Evolutionary conservation across 2,329 filamentous ascomycete species (phyloP), one percentile per base, ranked within the genome.

Genomic region (Fonsecaea pedrosoi): DNA sequence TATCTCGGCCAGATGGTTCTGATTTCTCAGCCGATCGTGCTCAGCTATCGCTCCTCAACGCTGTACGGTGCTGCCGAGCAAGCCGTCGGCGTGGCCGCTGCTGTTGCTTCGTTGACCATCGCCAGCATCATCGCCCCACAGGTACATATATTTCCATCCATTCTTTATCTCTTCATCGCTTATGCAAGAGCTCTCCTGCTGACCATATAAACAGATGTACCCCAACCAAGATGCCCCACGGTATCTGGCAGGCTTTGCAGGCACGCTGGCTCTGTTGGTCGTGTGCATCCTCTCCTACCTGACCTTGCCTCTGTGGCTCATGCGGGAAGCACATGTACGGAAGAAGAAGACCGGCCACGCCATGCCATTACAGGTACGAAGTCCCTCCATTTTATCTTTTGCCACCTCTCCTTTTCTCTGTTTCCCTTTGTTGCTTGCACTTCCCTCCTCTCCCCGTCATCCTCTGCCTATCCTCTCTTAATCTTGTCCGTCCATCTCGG

Each of bases 41-140:
- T 71, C 12, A 34, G 65, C 58, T 66, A 66, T 30, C 57, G 64
- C 13, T 55, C 58, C 8, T 54, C 64, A 42, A 72, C 66, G 18
- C 62, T 74, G 12, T 71, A 73, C 55, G 69, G 69, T 13, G 68
- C 69, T n/a, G 60, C 69, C 18, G 68, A 73, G 42, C 71, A 73
- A 54, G 69, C 72, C 3, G 68, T 71, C 25, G 69, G 72, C 30
- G 71, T 67, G 12, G 70, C 72, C 6, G 67, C 66, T 9, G 67
- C 68, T 5, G 63, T 72, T 5, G 71, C 72, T 10, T 69, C 70
- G 18, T 59, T 70, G 38, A 66, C 64, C 10, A 66, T 73, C 60
- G 69, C 63, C 40, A 67, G 62, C 63, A 71, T 70, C 40, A 60
- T 71, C 15, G 71, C 35, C 59, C 70, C 63, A 67, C 62, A 65